phyloP scores from a whole-genome alignment of 2,329 filamentous ascomycete species.

The Claviceps humidiphila region DNA sequence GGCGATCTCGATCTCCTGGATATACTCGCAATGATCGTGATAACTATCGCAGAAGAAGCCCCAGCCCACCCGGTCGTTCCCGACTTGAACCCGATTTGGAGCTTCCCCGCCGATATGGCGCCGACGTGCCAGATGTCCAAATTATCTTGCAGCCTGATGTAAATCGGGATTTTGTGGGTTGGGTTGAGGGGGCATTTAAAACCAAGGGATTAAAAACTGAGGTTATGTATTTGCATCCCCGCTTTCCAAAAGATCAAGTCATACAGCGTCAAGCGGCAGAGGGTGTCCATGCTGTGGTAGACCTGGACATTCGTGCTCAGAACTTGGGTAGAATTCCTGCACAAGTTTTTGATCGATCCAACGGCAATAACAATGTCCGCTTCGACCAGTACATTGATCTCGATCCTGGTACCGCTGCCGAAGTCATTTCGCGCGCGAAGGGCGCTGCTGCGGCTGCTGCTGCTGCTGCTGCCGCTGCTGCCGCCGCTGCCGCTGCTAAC shows the following conservation, averaged over 20 bases:
- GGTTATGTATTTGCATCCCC: constrained; percentile 65
- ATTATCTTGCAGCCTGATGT: constrained; percentile 71
- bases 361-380: constrained; percentile 59
- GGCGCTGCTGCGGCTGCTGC: constrained; percentile 17
- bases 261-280: constrained; percentile 76
- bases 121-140: constrained; percentile 78
- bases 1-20: constrained; percentile 56
- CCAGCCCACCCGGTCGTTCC: constrained; percentile 45
- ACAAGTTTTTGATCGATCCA: constrained; percentile 72
- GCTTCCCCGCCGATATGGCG: constrained; percentile 58
- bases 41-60: constrained; percentile 54
- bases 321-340: constrained; percentile 61
- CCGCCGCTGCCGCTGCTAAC: constrained; percentile 12
- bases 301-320: constrained; percentile 59
- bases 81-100: constrained; percentile 46
- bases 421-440: constrained; percentile 65
- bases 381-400: constrained; percentile 83
- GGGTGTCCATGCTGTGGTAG: constrained; percentile 74
- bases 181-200: constrained; percentile 66
- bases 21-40: constrained; percentile 30
- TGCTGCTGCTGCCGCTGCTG: constrained; percentile 15
- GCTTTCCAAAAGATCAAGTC: constrained; percentile 64
- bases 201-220: constrained; percentile 60
- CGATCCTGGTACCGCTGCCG: constrained; percentile 63
- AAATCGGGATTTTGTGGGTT: constrained; percentile 65